Conservation (phyloP, 768 basidiomycete species). For the Pleurotus ostreatus region DNA sequence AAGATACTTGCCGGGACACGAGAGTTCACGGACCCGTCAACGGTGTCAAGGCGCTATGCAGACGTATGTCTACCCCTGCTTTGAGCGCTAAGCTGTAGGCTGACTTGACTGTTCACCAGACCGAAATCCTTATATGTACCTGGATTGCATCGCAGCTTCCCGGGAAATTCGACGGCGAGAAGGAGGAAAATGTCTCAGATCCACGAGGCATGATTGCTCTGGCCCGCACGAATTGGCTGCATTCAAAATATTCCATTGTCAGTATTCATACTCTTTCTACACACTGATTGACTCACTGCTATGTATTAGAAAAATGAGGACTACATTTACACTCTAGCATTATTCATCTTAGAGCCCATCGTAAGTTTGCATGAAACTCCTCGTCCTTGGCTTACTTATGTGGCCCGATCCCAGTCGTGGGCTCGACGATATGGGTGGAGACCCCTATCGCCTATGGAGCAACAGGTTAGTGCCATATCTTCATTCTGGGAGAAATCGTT, state of each 20-base stretch:
- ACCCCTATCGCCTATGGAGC: conserved; percentile 37
- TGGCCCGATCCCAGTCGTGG: conserved; percentile 28
- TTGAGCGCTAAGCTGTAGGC: neutral
- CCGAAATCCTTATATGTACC: conserved; percentile 41
- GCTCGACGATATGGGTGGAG: conserved; percentile 41
- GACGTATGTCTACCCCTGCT: conserved; percentile 34
- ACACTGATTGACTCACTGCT: conserved; percentile 32
- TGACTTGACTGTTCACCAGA: conserved; percentile 22
- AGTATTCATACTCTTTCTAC: conserved; percentile 29
- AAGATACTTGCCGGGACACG: conserved; percentile 36
- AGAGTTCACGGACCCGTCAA: conserved; percentile 30
- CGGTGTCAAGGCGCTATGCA: conserved; percentile 38
- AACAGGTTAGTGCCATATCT: conserved; percentile 22
- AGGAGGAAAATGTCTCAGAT: conserved; percentile 18
- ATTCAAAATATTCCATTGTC: conserved; percentile 34
- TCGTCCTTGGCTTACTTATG: neutral
- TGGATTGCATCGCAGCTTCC: conserved; percentile 30
- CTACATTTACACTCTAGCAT: conserved; percentile 25
- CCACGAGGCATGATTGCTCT: conserved; percentile 32
- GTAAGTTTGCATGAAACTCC: conserved; percentile 19
- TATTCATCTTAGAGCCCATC: conserved; percentile 29
- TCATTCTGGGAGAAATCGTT: too few relatives aligned
- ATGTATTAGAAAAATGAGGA: conserved; percentile 27
- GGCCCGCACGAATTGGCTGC: conserved; percentile 35
- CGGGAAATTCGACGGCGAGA: conserved; percentile 12